Base-by-base conservation (phyloP, 495 filamentous ascomycete genomes). In the Emericellopsis terricola region DNA sequence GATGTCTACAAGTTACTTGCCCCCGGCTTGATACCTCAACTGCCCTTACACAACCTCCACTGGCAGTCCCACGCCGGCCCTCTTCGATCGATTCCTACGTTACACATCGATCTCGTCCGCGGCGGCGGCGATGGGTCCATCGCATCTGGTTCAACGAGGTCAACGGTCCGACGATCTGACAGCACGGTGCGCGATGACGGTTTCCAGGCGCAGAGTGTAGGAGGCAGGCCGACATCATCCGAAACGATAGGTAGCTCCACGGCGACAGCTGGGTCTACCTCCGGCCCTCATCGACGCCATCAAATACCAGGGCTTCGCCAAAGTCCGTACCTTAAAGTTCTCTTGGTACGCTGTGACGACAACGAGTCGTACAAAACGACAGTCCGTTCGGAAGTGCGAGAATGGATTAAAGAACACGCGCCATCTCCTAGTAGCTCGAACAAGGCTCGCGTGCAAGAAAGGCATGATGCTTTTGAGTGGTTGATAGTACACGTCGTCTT, bases 401-500 rank as follows among this genome's bases (percentile, higher is more conserved):
- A 94, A 37, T 97, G 89, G 89, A 73, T 97, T 39, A 83, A 83
- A 48, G 56, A 66, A 6, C 71, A 92, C 41, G 76, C 80, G 0
- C 45, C 58, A 0, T 46, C 55, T 1, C 62, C 67, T 20, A 76
- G 76, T 43, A 50, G 50, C 14, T 50, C 51, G 2, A 62, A 61
- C 35, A 55, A 57, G 34, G 37, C 34, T 23, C 68, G 46, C 41
- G 50, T 52, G 8, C 58, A 64, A 31, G 66, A 69, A 71, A 94
- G 62, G 68, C 89, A 97, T 50, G 91, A 96, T 59, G 91, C 91
- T 3, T 94, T 80, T 47, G 91, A 97, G 48, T 97, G 87, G 87
- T 63, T 97, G 13, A 84, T 97, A 36, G 44, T 97, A 8, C 89
- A 96, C 50, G 76, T 97, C 34, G 73, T 91, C 11, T 67, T 89